Base-by-base conservation (phyloP, 306 rosid species). In the Crataegus laevigata region DNA sequence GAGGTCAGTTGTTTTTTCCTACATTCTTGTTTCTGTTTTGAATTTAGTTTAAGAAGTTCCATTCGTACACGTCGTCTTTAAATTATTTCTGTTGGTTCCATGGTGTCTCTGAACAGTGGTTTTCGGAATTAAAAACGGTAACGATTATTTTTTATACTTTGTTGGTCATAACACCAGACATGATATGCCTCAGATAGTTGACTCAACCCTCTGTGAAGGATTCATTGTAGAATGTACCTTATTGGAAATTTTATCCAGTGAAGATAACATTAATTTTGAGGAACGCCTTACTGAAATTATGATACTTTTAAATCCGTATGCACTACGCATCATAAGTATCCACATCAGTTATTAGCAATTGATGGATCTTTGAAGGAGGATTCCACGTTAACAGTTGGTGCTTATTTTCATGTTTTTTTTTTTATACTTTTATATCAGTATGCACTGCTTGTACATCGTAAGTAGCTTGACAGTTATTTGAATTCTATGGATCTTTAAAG, bases 1-100 rank as follows among this genome's bases (percentile, higher is more conserved):
- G 99, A 96, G 88, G 99, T 90, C 57, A 76, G 83, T 78, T 60
- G 67, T 79, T 24, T 76, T 51, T 51, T 25, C 60, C 19, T 18
- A 40, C 40, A 11, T 25, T 59, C n/a, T 24, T 25, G 58, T 59
- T 11, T 73, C 40, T 24, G 26, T 60, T 8, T 60, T 40, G 19
- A 21, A 38, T 43, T 73, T 73, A 50, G 28, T 24, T 36, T 11
- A 26, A 40, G 13, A 19, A 26, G 60, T 11, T 25, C 13, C 21
- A 26, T 22, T 59, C 57, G 10, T 59, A 72, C 58, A 21, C 14
- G 1, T 8, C 10, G 11, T 22, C 13, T 25, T 21, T 10, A 21
- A n/a, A 55, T 55, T n/a, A 55, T 8, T 55, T 55, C 36, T 22
- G 15, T 30, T 42, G 24, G 19, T 75, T 50, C 14, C 28, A 28